Evolutionary conservation across 768 basidiomycete species (phyloP), one percentile per base, ranked within the genome.

Genomic region (Fistulinella prunicolor): DNA sequence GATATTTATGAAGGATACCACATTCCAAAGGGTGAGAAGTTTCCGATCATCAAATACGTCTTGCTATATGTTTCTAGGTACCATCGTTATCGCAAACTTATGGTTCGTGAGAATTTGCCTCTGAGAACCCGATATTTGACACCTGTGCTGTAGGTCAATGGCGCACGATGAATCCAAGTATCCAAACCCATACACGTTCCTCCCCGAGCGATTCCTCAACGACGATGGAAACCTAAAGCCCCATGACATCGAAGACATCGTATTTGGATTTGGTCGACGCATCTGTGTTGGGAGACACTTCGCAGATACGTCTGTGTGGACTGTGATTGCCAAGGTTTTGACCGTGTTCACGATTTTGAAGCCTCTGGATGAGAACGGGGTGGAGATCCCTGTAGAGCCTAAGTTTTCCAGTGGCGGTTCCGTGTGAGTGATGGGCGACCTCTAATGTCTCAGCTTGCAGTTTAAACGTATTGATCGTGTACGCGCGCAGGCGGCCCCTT

Each of bases 21-120:
- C 10, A 83, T 83, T 42, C 80, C 81, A 5, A 70, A 71, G 46
- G 46, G 57, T 54, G 9, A 42, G 12, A n/a, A n/a, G n/a, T n/a
- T n/a, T n/a, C 6, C 20, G n/a, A 28, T 17, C 6, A 0, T 6
- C 3, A 12, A 28, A 21, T 1, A 5, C 10, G 2, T 13, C 23
- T 24, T 29, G 22, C 44, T 10, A 1, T 6, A 1, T 6, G 2
- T 3, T 28, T 21, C 2, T 12, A 59, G 57, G 57, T 24, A 40
- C 57, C 1, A 28, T 43, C 0, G 0, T 58, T 0, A 0, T 59
- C 4, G 9, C 53, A 4, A 58, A 58, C 16, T 0, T 46, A 4
- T 58, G 56, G 51, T 58, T 10, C 5, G 56, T 44, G 6, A 12
- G 6, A 5, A 16, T 34, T 16, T 34, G 29, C n/a, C 20, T 12